phyloP scores from a whole-genome alignment of 108 stramenopile genomes.

The Schizochytrium sp. region DNA sequence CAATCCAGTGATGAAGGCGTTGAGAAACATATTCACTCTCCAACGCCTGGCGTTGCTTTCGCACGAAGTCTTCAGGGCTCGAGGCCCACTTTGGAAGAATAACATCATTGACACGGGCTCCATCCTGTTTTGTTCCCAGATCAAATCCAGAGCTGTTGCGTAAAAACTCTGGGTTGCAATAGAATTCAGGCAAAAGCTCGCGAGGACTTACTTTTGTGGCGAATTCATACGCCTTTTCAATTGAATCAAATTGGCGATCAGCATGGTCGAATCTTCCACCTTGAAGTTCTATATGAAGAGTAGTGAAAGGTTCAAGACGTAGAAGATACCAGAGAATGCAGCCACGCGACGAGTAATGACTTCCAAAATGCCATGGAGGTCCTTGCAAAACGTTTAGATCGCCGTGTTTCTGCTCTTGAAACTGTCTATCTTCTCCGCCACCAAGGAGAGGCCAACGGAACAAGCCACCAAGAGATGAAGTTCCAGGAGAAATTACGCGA shows the following conservation, averaged over 20 bases:
- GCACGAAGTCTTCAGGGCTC: slow-evolving; percentile 76
- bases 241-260: slow-evolving; percentile 89
- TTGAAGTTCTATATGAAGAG: slow-evolving; percentile 89
- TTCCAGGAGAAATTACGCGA: neutral
- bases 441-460: neutral
- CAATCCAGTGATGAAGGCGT: slow-evolving; percentile 72
- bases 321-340: slow-evolving; percentile 87
- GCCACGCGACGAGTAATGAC: slow-evolving; percentile 94
- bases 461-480: neutral
- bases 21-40: slow-evolving; percentile 61
- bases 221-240: slow-evolving; percentile 75
- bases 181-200: slow-evolving; percentile 98
- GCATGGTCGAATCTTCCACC: slow-evolving; percentile 93
- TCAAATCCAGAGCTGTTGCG: slow-evolving; percentile 87
- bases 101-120: slow-evolving; percentile 86
- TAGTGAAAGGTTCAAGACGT: slow-evolving; percentile 89
- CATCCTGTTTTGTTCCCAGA: slow-evolving; percentile 85
- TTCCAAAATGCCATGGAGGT: slow-evolving; percentile 85
- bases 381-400: slow-evolving; percentile 63
- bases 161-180: slow-evolving; percentile 92
- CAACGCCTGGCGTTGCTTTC: slow-evolving; percentile 62
- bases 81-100: slow-evolving; percentile 93
- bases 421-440: neutral
- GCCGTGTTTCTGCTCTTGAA: slow-evolving; percentile 61
- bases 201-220: slow-evolving; percentile 69